Evolutionary conservation across 2,329 filamentous ascomycete species (phyloP), one percentile per base, ranked within the genome.

Genomic region (Clarireedia paspali): DNA sequence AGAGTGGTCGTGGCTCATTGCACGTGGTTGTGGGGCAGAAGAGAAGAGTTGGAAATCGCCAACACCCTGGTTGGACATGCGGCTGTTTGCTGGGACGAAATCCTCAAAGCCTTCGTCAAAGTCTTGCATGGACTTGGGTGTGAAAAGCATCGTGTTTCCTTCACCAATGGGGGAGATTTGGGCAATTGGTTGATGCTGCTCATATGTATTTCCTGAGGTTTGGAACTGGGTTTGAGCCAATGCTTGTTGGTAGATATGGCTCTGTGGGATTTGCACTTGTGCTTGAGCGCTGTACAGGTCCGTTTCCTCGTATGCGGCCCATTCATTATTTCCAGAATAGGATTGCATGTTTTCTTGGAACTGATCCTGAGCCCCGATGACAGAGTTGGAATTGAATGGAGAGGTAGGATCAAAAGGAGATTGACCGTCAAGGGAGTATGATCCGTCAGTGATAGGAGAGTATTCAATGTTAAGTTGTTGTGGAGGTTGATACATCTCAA

Each of bases 121-220:
- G 24, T 82, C 79, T 17, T 74, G 73, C 58, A 83, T 70, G 0
- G 84, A 84, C 44, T 77, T 77, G 48, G 87, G 83, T 9, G 86
- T 87, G 70, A 78, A 87, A 34, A 89, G 77, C 73, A 88, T 87
- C 1, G 83, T 74, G 58, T 86, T 84, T 38, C 80, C 78, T 64
- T 89, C 85, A 5, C 84, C 87, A 53, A 77, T 76, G 7, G 86
- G 85, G 3, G 87, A 90, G 59, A 89, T 79, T 59, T 88, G 84
- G 26, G 76, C 72, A 38, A 70, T 67, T 6, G 71, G 63, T 39
- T 66, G 61, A 10, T 39, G 36, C 36, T 17, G 3, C 26, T 47
- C 56, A 45, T 61, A 63, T n/a, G 60, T 56, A 47, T 62, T 34
- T 72, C 69, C 34, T 64, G 63, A 57, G 66, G 62, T 62, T 57